phyloP scores from a whole-genome alignment of 2,329 filamentous ascomycete species.

The Penicillium polonicum region DNA sequence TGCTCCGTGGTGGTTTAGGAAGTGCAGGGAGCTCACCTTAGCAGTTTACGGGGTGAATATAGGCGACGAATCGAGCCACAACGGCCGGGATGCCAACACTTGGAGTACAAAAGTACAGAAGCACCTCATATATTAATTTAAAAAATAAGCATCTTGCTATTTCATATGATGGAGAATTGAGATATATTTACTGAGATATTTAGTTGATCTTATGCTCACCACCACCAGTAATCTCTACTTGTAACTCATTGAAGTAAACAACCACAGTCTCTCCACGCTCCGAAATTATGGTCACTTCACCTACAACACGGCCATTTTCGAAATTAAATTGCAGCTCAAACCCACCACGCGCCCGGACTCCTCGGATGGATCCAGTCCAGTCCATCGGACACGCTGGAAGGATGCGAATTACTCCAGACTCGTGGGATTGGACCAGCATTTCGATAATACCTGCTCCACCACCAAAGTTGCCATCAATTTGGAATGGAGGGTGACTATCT shows the following conservation, averaged over 20 bases:
- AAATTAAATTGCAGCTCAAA: conserved; percentile 42
- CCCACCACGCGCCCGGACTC: conserved; percentile 38
- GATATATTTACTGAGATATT: no score
- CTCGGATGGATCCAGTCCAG: conserved; percentile 39
- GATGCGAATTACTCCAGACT: conserved; percentile 36
- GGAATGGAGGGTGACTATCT: conserved; percentile 50
- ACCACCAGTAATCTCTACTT: conserved; percentile 14
- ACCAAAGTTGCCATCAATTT: conserved; percentile 54
- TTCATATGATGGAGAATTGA: neutral
- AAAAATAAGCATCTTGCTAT: no score
- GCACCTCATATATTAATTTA: no score
- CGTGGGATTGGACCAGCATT: conserved; percentile 45
- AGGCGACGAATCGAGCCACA: neutral
- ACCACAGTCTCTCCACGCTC: conserved; percentile 13
- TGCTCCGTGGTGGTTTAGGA: conserved; percentile 14
- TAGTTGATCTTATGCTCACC: conserved; percentile 9
- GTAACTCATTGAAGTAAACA: conserved; percentile 20
- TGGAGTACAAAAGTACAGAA: neutral
- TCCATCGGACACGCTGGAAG: conserved; percentile 40
- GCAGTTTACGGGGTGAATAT: neutral
- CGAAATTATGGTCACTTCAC: conserved; percentile 17
- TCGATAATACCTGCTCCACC: conserved; percentile 50
- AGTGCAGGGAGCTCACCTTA: neutral
- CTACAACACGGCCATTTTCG: conserved; percentile 28
- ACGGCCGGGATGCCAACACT: no score